Conservation (phyloP, 2,329 filamentous ascomycete species). For the Colletotrichum chlorophyti region DNA sequence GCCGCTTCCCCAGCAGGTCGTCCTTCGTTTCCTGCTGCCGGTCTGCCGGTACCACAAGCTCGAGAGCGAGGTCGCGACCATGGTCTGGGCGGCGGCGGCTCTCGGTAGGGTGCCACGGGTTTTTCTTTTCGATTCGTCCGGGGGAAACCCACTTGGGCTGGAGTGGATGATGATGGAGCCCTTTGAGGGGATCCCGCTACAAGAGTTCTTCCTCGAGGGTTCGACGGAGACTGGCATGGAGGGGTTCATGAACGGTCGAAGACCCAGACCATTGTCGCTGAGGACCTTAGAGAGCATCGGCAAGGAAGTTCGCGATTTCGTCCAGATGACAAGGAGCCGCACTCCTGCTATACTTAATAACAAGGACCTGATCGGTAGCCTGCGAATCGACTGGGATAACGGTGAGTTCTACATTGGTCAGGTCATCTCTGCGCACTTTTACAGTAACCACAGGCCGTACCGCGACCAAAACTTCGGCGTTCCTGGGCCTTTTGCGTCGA, state of each 20-base stretch:
- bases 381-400: slow-evolving; percentile 17
- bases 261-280: not conserved
- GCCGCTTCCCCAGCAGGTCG: not conserved
- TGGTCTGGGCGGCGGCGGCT: slow-evolving; percentile 2
- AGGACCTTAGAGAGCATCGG: not conserved
- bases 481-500: slow-evolving; percentile 1
- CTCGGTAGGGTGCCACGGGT: slow-evolving; percentile 1
- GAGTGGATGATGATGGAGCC: slow-evolving; percentile 29
- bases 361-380: slow-evolving; percentile 19
- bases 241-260: not conserved
- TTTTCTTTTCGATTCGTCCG: slow-evolving; percentile 24
- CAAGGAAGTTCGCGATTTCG: not conserved
- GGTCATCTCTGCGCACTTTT: slow-evolving; percentile 1
- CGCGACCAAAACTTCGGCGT: not conserved
- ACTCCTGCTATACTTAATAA: not conserved
- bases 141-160: slow-evolving; percentile 18
- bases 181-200: slow-evolving; percentile 4
- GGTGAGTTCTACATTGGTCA: slow-evolving; percentile 15
- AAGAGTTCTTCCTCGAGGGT: not conserved
- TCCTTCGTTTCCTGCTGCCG: slow-evolving; percentile 23
- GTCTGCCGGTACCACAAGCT: slow-evolving; percentile 18
- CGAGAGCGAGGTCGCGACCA: slow-evolving; percentile 29
- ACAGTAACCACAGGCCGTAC: not conserved
- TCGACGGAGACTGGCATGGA: slow-evolving; percentile 6
- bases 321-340: not conserved